A percentile compares a stretch with the other conserved stretches of the same genome.
Evolutionary conservation across 306 rosid species (phyloP).

Genomic region (Trichosanthes truncata): DNA sequence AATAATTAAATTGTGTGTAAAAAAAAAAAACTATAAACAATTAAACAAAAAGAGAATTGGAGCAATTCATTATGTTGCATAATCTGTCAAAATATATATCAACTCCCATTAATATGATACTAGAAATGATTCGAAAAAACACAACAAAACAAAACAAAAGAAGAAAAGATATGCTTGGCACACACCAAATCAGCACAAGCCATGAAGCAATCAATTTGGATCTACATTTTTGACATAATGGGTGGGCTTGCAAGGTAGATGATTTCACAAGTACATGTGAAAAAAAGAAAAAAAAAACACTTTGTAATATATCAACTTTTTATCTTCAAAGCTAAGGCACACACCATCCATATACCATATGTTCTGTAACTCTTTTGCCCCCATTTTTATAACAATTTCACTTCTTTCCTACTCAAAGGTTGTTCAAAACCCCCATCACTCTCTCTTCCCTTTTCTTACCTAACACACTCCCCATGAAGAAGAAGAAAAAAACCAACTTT

Average conservation of each 20-base stretch:
- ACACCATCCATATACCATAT: not conserved
- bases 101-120: not conserved
- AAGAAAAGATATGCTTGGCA: not conserved
- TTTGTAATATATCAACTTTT: conserved; percentile 4
- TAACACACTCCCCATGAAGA: conserved; percentile 9
- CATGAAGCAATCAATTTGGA: conserved; percentile 12
- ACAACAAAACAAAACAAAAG: not conserved
- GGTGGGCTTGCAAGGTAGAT: not conserved
- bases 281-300: not conserved
- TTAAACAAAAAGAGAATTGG: not conserved
- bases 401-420: conserved; percentile 63
- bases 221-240: not conserved
- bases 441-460: conserved; percentile 30
- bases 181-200: conserved; percentile 11
- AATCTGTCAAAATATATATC: not conserved
- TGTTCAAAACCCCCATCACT: not conserved
- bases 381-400: conserved; percentile 23
- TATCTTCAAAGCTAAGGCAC: conserved; percentile 69
- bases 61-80: not conserved
- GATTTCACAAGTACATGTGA: not conserved
- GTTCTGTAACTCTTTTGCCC: not conserved
- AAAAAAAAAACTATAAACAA: too few relatives aligned
- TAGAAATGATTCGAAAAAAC: not conserved
- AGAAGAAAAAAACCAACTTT: not conserved
- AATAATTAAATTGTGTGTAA: too few relatives aligned